Evolutionary conservation across 805 yeast species (phyloP), one percentile per base, ranked within the genome.

Genomic region (Kazachstania kunashirensis): DNA sequence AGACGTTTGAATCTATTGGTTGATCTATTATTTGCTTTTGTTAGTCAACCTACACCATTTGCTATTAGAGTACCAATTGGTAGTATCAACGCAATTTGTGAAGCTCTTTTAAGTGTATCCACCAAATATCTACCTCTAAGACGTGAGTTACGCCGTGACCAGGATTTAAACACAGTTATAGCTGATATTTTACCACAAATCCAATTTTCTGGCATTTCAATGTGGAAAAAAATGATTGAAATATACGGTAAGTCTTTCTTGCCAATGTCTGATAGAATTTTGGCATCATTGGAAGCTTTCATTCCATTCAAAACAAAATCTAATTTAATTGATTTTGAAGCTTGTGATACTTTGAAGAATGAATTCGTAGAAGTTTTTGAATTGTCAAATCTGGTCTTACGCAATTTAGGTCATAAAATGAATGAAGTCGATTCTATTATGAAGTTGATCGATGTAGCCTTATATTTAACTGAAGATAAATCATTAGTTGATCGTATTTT

Each of bases 11-110:
- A 63, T 9, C 47, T 70, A 5, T 57, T 82, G 25, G 54, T 67
- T 24, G 63, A 63, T 21, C 39, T 79, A 38, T 36, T 81, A 43
- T 44, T 53, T 39, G 58, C 70, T 2, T 72, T 70, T 39, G 51
- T 75, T 24, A 57, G 68, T 3, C 62, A 73, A 6, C 70, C 74
- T 18, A 75, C 85, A 1, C 73, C 71, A 28, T 68, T 64, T 46
- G 63, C 76, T 10, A 68, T 77, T 7, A 64, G 68, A 42, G 66
- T 82, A 6, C 92, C 94, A 3, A 44, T 84, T 11, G 88, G 89
- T 1, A 48, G 61, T 31, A 51, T 80, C 3, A 50, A 79, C 5
- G 52, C 64, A 7, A 41, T 78, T 33, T 62, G 67, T 16, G 85
- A 80, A 47, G 59, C 77, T 10, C 49, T 79, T 12, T 57, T 73